phyloP scores from a whole-genome alignment of 306 rosid genomes.

The Glycine soja region DNA sequence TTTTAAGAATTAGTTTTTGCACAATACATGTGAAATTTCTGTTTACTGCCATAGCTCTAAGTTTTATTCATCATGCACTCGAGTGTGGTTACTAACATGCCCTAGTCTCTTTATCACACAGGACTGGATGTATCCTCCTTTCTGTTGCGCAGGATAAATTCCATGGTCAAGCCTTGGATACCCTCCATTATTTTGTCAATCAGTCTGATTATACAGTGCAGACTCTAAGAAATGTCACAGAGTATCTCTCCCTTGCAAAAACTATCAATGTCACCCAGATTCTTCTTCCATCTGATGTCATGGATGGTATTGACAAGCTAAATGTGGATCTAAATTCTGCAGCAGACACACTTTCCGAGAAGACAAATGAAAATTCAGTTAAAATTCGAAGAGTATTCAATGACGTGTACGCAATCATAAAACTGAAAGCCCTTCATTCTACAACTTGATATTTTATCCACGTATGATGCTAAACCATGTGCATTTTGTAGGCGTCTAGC shows the following conservation, averaged over 20 bases:
- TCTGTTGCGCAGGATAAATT: slow-evolving; percentile 88
- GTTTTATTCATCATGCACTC: slow-evolving; percentile 15
- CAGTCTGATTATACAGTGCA: slow-evolving; percentile 90
- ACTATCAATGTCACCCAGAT: slow-evolving; percentile 77
- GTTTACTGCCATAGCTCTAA: not conserved
- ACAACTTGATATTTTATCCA: not conserved
- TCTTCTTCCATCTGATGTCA: slow-evolving; percentile 79
- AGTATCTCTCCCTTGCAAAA: slow-evolving; percentile 94
- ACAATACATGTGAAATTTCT: slow-evolving; percentile 24
- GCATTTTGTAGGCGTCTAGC: slow-evolving; percentile 67
- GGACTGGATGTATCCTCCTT: slow-evolving; percentile 88
- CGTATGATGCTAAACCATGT: slow-evolving; percentile 50
- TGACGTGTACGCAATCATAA: slow-evolving; percentile 69
- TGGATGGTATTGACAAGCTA: slow-evolving; percentile 81
- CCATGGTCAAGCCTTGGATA: slow-evolving; percentile 75
- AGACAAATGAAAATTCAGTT: slow-evolving; percentile 72
- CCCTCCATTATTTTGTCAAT: slow-evolving; percentile 84
- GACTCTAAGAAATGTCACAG: slow-evolving; percentile 86
- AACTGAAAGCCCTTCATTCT: slow-evolving; percentile 33
- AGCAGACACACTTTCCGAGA: slow-evolving; percentile 71
- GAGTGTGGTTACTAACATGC: slow-evolving; percentile 38
- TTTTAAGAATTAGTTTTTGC: slow-evolving; percentile 21
- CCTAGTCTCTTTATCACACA: slow-evolving; percentile 54
- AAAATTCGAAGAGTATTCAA: slow-evolving; percentile 71
- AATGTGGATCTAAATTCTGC: slow-evolving; percentile 77